These are phyloP conservation scores for Aspergillus sparsus DNA, from an alignment of 495 filamentous ascomycete species.

Conservation along the genomic window DNA sequence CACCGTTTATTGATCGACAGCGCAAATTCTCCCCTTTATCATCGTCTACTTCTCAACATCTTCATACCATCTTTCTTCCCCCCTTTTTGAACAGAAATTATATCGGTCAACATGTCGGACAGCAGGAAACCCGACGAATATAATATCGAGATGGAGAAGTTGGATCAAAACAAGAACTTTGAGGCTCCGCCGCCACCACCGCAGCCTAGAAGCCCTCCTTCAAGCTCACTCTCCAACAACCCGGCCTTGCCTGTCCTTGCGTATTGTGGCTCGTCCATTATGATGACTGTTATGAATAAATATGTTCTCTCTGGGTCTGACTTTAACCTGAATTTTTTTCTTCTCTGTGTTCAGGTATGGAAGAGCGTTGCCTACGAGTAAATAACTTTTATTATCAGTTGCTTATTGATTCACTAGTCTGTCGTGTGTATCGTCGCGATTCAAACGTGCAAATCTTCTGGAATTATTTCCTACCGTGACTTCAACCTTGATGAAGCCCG, in stretches of 20 bases:
- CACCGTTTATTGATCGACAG: constrained; percentile 2
- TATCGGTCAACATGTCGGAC: constrained; percentile 57
- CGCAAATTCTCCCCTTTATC: constrained; percentile 1
- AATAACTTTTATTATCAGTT: constrained; percentile 15
- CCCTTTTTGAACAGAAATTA: not conserved
- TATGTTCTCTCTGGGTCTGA: constrained; percentile 87
- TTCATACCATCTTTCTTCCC: not conserved
- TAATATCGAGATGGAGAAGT: constrained; percentile 67
- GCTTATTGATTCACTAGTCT: constrained; percentile 56
- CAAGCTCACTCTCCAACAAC: constrained; percentile 59
- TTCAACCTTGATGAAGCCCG: constrained; percentile 88
- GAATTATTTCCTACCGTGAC: constrained; percentile 86
- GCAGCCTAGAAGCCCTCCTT: constrained; percentile 35
- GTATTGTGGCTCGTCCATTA: constrained; percentile 92
- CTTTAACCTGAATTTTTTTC: constrained; percentile 97
- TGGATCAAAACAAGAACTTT: constrained; percentile 62
- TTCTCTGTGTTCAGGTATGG: constrained; percentile 86
- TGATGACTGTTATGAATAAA: constrained; percentile 99
- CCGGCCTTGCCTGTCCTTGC: constrained; percentile 78
- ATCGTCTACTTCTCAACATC: not conserved
- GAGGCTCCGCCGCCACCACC: constrained; percentile 47
- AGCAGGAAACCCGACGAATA: constrained; percentile 88
- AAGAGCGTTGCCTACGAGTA: not conserved
- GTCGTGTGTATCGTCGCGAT: constrained; percentile 90
- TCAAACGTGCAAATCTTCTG: constrained; percentile 74